phyloP scores from a whole-genome alignment of 1,139 yeast species.

The Suhomyces maxii region DNA sequence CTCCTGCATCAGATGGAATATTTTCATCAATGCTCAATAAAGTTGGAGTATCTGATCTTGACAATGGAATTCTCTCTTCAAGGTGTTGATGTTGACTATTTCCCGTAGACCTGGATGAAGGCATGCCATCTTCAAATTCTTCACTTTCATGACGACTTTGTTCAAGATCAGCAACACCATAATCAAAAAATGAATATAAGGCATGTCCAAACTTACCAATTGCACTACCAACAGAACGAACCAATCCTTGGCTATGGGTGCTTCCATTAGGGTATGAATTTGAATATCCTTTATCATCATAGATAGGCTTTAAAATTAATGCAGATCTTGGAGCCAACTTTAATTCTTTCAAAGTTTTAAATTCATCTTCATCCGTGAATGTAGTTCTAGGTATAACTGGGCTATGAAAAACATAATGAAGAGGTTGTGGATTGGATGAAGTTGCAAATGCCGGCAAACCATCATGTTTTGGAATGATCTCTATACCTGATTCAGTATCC shows the following conservation, averaged over 20 bases:
- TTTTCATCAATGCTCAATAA: slow-evolving; percentile 17
- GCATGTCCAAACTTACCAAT: slow-evolving; percentile 30
- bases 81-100: not conserved
- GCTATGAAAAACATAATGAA: slow-evolving; percentile 39
- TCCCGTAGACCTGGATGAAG: slow-evolving; percentile 5
- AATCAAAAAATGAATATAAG: slow-evolving; percentile 44
- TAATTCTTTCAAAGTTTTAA: slow-evolving; percentile 44
- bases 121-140: not conserved
- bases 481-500: slow-evolving; percentile 51
- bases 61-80: slow-evolving; percentile 5
- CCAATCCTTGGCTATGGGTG: slow-evolving; percentile 15
- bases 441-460: slow-evolving; percentile 41
- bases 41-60: slow-evolving; percentile 9
- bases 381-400: slow-evolving; percentile 40
- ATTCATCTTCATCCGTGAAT: slow-evolving; percentile 54
- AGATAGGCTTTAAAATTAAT: slow-evolving; percentile 59
- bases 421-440: slow-evolving; percentile 33
- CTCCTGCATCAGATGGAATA: slow-evolving; percentile 18
- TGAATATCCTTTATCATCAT: slow-evolving; percentile 24
- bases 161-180: slow-evolving; percentile 30
- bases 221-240: slow-evolving; percentile 17
- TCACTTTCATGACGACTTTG: slow-evolving; percentile 5
- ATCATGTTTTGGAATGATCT: slow-evolving; percentile 27
- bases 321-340: slow-evolving; percentile 67
- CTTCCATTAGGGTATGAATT: slow-evolving; percentile 17